Base-by-base conservation (phyloP, 371 early-diverging fungal species). In the Syncephalis fuscata region DNA sequence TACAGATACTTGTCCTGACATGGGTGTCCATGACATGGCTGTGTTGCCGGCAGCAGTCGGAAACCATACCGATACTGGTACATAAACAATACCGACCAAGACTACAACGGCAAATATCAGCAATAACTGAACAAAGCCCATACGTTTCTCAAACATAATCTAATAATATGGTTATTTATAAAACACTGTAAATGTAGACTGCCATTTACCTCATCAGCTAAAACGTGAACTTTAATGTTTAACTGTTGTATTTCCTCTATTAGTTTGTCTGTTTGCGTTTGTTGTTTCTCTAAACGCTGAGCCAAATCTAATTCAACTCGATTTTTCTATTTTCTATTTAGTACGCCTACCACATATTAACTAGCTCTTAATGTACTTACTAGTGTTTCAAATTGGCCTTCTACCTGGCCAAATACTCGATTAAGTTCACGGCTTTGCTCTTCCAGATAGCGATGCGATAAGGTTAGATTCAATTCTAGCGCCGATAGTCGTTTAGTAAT, bases 341-440 rank as follows among this genome's bases (percentile, higher is more conserved):
- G 20, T 39, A 17, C 23, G 37, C 14, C 25, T 10, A 22, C 3
- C 22, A 48, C 19, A 48, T 39, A 23, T 22, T 3, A 24, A 39
- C 1, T 9, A 38, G 10, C 5, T 25, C 3, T 8, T 37, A 7
- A 15, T 8, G 11, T 17, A 32, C 52, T 59, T 54, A 71, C 73
- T 64, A 78, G 69, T 27, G 60, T 62, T 24, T 73, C 70, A 54
- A 78, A 71, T 47, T 71, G 69, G 8, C 21, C 53, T 45, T 82
- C 79, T 51, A 81, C 67, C 9, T 74, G 69, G 15, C 60, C 53
- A 46, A 89, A 71, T 5, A 86, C 73, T 4, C 80, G 74, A 57
- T 83, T 84, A 24, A 88, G 67, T 50, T 77, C 73, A 45, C 74
- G 70, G 54, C 76, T 82, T 58, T 89, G 87, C 49, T 90, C 87